These are phyloP conservation scores for Dovyalis caffra DNA, from an alignment of 345 rosid species.

Conservation along the genomic window DNA sequence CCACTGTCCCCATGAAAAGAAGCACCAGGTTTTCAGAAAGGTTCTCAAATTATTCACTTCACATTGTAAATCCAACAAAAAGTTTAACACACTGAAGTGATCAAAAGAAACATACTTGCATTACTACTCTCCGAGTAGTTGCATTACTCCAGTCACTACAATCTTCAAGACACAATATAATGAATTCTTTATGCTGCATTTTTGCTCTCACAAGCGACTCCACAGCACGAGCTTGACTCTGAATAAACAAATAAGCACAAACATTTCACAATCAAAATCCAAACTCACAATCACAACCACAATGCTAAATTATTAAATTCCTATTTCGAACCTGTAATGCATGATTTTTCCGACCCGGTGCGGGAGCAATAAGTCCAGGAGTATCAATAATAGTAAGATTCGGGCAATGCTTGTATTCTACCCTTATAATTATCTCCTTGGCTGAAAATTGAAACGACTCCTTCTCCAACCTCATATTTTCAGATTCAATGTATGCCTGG, in stretches of 20 bases:
- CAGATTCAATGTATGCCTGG: conserved; percentile 81
- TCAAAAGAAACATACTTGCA: conserved; percentile 62
- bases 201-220: conserved; percentile 86
- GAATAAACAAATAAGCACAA: conserved; percentile 14
- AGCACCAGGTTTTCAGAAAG: not conserved
- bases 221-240: conserved; percentile 93
- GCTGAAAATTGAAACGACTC: conserved; percentile 72
- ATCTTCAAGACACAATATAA: conserved; percentile 93
- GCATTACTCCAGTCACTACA: conserved; percentile 97
- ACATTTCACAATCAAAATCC: conserved; percentile 7
- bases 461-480: conserved; percentile 80
- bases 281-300: conserved; percentile 2
- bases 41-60: not conserved
- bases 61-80: not conserved
- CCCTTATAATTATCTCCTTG: conserved; percentile 77
- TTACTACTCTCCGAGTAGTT: conserved; percentile 80
- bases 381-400: conserved; percentile 91
- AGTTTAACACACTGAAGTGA: not conserved
- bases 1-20: not conserved
- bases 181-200: conserved; percentile 95
- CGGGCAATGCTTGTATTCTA: conserved; percentile 82
- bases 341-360: conserved; percentile 75
- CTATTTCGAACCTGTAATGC: conserved; percentile 54
- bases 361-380: conserved; percentile 92
- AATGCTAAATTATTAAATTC: not conserved